These are phyloP conservation scores for Arxiozyma bovina DNA, from an alignment of 1,139 yeast species.

Conservation along the genomic window DNA sequence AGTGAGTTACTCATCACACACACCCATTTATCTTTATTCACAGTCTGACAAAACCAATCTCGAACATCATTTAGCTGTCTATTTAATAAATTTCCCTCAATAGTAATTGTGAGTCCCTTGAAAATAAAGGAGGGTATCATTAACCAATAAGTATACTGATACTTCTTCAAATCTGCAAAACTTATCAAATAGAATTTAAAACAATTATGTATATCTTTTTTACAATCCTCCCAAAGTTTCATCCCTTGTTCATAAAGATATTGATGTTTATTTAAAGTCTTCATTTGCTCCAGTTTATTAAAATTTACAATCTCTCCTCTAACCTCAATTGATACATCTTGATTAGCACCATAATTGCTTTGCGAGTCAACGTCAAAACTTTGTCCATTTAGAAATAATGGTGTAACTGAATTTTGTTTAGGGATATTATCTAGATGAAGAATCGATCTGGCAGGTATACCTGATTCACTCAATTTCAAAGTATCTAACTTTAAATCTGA, in stretches of 20 bases:
- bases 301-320: slow-evolving; percentile 38
- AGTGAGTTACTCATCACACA: slow-evolving; percentile 18
- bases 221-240: slow-evolving; percentile 21
- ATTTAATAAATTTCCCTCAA: slow-evolving; percentile 4
- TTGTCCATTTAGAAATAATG: slow-evolving; percentile 35
- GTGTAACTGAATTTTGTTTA: slow-evolving; percentile 32
- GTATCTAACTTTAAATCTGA: slow-evolving; percentile 32
- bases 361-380: slow-evolving; percentile 29
- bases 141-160: slow-evolving; percentile 83
- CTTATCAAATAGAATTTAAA: slow-evolving; percentile 49
- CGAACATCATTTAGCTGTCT: slow-evolving; percentile 11
- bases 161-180: slow-evolving; percentile 83
- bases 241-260: slow-evolving; percentile 44
- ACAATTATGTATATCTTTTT: slow-evolving; percentile 17
- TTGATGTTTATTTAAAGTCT: slow-evolving; percentile 50
- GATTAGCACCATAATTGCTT: slow-evolving; percentile 5
- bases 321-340: slow-evolving; percentile 5
- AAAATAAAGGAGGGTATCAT: slow-evolving; percentile 60
- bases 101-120: slow-evolving; percentile 29
- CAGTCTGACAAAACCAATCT: slow-evolving; percentile 12
- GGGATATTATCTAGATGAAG: slow-evolving; percentile 33
- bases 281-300: slow-evolving; percentile 83
- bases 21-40: slow-evolving; percentile 24
- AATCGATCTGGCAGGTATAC: slow-evolving; percentile 27
- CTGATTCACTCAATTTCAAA: slow-evolving; percentile 27